These are phyloP conservation scores for Entamoeba histolytica DNA, from an alignment of 208 protist species.

Conservation along the genomic window DNA sequence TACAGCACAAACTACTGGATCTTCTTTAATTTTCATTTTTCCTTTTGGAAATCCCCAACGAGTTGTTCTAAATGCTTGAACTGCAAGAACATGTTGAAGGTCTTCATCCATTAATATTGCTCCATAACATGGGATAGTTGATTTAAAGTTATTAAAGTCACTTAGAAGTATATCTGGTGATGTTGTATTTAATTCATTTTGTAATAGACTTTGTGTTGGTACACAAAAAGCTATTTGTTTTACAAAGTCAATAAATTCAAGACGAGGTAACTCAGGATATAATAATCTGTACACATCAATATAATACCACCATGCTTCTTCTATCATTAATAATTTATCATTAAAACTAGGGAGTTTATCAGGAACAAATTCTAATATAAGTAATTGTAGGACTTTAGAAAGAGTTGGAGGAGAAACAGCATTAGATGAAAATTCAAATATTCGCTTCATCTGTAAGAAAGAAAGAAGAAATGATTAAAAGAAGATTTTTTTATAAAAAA, in stretches of 20 bases:
- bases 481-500: no score
- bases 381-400: background rate
- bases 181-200: background rate
- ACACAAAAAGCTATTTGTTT: background rate
- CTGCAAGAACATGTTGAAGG: background rate
- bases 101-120: background rate
- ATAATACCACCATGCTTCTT: background rate
- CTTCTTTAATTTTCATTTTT: background rate
- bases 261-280: background rate
- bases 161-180: background rate
- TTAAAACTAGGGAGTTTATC: background rate
- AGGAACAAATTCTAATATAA: background rate
- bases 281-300: background rate
- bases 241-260: background rate
- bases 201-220: background rate
- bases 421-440: background rate
- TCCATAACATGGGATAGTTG: background rate
- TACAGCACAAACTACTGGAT: background rate
- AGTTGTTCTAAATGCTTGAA: background rate
- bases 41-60: background rate
- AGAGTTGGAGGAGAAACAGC: background rate
- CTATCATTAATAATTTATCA: background rate
- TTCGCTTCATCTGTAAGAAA: background rate
- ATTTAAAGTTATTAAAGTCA: background rate
- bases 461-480: background rate